Evolutionary conservation across 257 asterid genomes (phyloP).

Genomic region (Lithospermum erythrorhizon): DNA sequence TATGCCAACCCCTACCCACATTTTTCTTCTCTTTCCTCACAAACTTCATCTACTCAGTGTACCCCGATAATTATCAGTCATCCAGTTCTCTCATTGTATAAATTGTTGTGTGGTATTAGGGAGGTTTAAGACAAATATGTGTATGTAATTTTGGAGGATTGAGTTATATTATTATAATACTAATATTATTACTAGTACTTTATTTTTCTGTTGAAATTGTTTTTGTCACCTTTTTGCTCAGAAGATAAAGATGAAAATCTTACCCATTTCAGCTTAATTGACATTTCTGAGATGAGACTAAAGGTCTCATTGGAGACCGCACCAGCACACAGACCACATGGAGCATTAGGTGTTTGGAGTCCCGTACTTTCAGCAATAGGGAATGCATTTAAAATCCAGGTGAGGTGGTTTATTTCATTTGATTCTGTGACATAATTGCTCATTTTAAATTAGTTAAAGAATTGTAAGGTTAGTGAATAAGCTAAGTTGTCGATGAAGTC

Average conservation of each 20-base stretch:
- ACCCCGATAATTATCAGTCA: background rate
- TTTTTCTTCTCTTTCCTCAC: background rate
- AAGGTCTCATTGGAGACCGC: constrained; percentile 87
- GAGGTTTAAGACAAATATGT: background rate
- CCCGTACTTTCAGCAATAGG: constrained; percentile 97
- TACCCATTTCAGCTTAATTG: constrained; percentile 62
- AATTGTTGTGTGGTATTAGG: background rate
- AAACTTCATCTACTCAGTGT: background rate
- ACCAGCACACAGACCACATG: constrained; percentile 88
- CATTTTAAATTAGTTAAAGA: background rate
- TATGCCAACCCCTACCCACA: background rate
- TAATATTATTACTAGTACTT: background rate
- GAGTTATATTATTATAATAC: background rate
- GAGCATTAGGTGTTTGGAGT: constrained; percentile 93
- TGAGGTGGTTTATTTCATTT: constrained; percentile 12
- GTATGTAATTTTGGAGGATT: background rate
- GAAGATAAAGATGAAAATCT: background rate
- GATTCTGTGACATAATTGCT: background rate
- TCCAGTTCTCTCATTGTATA: background rate
- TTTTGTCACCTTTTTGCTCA: background rate
- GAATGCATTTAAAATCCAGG: constrained; percentile 92
- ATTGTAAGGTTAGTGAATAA: too few relatives aligned
- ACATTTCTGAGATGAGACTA: constrained; percentile 82
- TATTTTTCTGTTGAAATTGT: too few relatives aligned
- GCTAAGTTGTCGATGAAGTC: too few relatives aligned